Base-by-base conservation (phyloP, 257 asterid genomes). In the Salvia miltiorrhiza region DNA sequence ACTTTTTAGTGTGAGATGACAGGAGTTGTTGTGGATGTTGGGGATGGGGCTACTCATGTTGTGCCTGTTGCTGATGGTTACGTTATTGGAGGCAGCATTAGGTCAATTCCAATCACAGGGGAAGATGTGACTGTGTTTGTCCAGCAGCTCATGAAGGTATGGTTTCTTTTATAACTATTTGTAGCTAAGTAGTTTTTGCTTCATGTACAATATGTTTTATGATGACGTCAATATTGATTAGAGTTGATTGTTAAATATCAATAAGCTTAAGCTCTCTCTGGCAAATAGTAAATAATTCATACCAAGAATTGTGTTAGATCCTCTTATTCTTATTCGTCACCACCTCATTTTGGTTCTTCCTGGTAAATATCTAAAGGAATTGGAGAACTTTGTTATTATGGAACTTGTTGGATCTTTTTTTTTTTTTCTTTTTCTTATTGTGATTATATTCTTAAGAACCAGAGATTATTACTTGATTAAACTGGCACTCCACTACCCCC, bases 51-150 rank as follows among this genome's bases (percentile, higher is more conserved):
- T 84, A 86, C 97, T 41, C 99, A 93, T 71, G 87, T 90, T 56
- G 99, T 93, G 77, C 97, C 99, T 71, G 97, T 93, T 74, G 97
- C 98, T 28, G 96, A 93, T 40, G 99, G 99, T 78, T 93, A 90
- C 80, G 97, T 88, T 68, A 86, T 93, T 79, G 99, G 97, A 73
- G 83, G 97, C 82, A 93, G 99, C 91, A 90, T 93, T 64, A 90
- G 92, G 76, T 93, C 99, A 9, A 84, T 90, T 73, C 97, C 99
- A 21, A 75, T 90, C 71, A 66, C 95, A 12, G 97, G 97, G 65
- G 82, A 83, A 77, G 96, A 93, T 86, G 91, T 93, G 63, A 93
- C 99, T 44, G 82, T 64, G 69, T 93, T 93, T 66, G 47, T 93
- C 71, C 97, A 93, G 79, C 93, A 93, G 84, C 97, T 93, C 67